Percentiles rank a stretch among this genome's conserved stretches.
Conservation (phyloP, 352 stramenopile species). For the Pythium aristosporum region DNA sequence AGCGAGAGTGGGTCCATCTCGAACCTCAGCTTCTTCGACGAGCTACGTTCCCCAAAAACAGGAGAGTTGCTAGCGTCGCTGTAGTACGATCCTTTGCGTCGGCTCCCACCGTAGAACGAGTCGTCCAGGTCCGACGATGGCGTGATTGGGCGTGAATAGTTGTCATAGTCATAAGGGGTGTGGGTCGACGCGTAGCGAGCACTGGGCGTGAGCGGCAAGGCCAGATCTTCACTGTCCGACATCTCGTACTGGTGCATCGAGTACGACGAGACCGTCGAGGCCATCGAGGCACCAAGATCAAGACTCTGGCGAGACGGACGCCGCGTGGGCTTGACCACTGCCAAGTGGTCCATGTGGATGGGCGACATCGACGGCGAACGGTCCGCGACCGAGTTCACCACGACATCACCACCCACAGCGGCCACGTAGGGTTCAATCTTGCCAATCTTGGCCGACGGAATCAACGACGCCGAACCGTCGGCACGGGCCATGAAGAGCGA, state of each 20-base stretch:
- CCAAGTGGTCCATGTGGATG: slow-evolving; percentile 25
- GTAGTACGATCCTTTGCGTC: slow-evolving; percentile 26
- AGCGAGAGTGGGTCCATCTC: slow-evolving; percentile 27
- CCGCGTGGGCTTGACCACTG: slow-evolving; percentile 16
- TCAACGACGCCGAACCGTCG: slow-evolving; percentile 23
- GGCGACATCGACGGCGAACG: background rate
- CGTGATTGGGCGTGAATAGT: slow-evolving; percentile 6
- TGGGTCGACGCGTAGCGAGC: slow-evolving; percentile 16
- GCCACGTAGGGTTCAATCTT: slow-evolving; percentile 21
- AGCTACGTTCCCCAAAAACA: slow-evolving; percentile 12
- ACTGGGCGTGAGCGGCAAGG: slow-evolving; percentile 11
- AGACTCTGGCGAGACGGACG: slow-evolving; percentile 26
- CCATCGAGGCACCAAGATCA: slow-evolving; percentile 64
- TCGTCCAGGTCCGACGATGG: slow-evolving; percentile 16
- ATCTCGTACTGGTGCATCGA: slow-evolving; percentile 48
- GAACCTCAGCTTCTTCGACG: slow-evolving; percentile 27
- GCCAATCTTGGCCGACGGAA: slow-evolving; percentile 28
- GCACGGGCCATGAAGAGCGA: slow-evolving; percentile 24
- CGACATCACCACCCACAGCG: background rate
- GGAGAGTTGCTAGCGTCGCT: slow-evolving; percentile 22
- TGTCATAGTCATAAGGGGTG: slow-evolving; percentile 22
- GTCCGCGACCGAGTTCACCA: slow-evolving; percentile 17
- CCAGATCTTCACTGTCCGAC: slow-evolving; percentile 49
- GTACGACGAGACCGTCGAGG: slow-evolving; percentile 57
- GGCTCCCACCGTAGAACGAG: slow-evolving; percentile 7